Evolutionary conservation across 495 filamentous ascomycete genomes (phyloP).

Genomic region (Cercophora samala): DNA sequence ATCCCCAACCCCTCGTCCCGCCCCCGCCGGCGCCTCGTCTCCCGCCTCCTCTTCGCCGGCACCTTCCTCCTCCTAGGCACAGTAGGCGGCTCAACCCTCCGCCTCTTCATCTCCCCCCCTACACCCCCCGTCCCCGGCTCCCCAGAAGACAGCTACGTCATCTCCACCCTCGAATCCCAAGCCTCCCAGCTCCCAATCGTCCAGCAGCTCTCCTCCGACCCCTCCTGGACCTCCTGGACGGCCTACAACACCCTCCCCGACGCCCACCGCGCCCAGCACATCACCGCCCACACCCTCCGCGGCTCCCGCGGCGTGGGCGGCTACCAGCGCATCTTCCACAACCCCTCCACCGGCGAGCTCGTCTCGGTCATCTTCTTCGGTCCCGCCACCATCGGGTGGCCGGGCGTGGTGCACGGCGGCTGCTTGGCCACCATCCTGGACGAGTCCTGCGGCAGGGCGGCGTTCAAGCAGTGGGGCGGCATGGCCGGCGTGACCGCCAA

Average conservation of each 20-base stretch:
- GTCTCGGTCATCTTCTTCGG: slow-evolving; percentile 63
- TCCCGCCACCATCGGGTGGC: slow-evolving; percentile 62
- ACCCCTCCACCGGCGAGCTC: slow-evolving; percentile 40
- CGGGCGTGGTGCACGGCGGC: slow-evolving; percentile 74
- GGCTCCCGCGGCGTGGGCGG: slow-evolving; percentile 46
- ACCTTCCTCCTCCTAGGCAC: slow-evolving; percentile 42
- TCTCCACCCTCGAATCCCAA: slow-evolving; percentile 29
- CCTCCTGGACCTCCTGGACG: slow-evolving; percentile 51
- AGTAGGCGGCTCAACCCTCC: slow-evolving; percentile 31
- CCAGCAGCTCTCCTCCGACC: slow-evolving; percentile 48
- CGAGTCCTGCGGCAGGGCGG: slow-evolving; percentile 58
- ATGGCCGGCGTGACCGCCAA: slow-evolving; percentile 59
- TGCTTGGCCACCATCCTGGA: slow-evolving; percentile 67
- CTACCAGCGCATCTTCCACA: slow-evolving; percentile 49
- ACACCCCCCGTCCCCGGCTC: slow-evolving; percentile 31
- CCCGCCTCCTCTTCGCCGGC: slow-evolving; percentile 26
- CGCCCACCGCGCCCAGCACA: slow-evolving; percentile 35
- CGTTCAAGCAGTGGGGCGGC: slow-evolving; percentile 43
- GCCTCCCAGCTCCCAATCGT: slow-evolving; percentile 53
- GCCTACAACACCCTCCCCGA: slow-evolving; percentile 54
- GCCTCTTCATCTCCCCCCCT: slow-evolving; percentile 38
- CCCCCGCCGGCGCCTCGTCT: not conserved
- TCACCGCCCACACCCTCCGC: slow-evolving; percentile 43
- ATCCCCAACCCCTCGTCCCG: not conserved
- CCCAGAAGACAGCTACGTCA: slow-evolving; percentile 35